Conservation (phyloP, 2,329 filamentous ascomycete species). For the Fusarium sambucinum region DNA sequence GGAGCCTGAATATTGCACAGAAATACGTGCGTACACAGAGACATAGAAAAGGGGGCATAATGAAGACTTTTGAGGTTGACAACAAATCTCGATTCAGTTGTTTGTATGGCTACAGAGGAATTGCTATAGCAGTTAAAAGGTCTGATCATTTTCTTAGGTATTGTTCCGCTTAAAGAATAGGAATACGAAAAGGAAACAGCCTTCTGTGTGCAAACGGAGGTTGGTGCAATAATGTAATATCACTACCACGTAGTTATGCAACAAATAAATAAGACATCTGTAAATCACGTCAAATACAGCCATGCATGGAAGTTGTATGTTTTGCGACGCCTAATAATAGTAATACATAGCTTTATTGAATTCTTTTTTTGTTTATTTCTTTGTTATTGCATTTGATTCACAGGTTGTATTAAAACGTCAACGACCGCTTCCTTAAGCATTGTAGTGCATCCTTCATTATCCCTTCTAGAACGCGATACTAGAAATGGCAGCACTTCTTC, state of each 20-base stretch:
- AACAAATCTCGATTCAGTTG: conserved; percentile 9
- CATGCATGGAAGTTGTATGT: too few species aligned
- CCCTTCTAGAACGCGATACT: neutral
- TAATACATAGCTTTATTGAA: neutral
- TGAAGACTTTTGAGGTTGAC: conserved; percentile 1
- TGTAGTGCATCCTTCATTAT: too few species aligned
- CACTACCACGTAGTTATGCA: neutral
- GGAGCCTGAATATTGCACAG: neutral
- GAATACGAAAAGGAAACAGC: neutral
- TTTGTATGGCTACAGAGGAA: neutral
- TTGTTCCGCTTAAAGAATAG: neutral
- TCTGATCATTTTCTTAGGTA: neutral
- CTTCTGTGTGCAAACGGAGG: neutral
- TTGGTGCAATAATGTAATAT: neutral
- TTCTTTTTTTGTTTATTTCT: neutral
- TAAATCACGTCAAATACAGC: too few species aligned
- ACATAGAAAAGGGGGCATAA: neutral
- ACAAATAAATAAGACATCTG: neutral
- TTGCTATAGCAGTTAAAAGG: neutral
- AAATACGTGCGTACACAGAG: neutral
- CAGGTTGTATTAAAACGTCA: neutral
- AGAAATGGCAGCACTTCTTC: neutral
- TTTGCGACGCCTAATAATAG: neutral
- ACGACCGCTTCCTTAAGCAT: neutral
- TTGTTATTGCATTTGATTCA: neutral